A percentile compares a stretch with the other conserved stretches of the same genome.
Evolutionary conservation across 2,329 filamentous ascomycete genomes (phyloP).

Genomic region (Periconia macrospinosa): DNA sequence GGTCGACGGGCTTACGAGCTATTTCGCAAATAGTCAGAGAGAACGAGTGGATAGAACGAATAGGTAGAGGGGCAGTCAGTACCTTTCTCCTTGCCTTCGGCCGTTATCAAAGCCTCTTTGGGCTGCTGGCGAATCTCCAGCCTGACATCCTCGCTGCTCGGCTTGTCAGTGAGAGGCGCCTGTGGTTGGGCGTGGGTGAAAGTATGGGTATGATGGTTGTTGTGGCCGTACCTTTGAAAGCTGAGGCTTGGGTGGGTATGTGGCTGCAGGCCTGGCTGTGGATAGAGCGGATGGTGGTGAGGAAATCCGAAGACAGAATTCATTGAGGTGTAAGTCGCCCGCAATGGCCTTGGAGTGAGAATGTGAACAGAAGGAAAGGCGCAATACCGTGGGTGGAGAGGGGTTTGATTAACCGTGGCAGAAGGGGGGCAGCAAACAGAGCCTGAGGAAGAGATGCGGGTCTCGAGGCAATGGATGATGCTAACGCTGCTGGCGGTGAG

Average conservation of each 20-base stretch:
- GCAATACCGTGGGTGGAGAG: not conserved
- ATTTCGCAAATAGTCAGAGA: slow-evolving; percentile 32
- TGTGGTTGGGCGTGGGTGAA: not conserved
- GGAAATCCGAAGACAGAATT: not conserved
- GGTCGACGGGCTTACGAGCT: slow-evolving; percentile 84
- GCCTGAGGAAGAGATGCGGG: not conserved
- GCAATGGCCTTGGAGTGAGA: not conserved
- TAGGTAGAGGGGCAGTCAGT: slow-evolving; percentile 48
- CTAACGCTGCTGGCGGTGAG: not conserved
- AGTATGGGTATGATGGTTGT: not conserved
- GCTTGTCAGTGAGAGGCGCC: not conserved
- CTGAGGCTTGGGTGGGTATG: not conserved
- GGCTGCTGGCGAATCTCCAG: slow-evolving; percentile 69
- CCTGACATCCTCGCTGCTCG: slow-evolving; percentile 56
- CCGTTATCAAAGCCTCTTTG: slow-evolving; percentile 65
- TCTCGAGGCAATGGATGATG: not conserved
- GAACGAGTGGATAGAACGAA: not conserved
- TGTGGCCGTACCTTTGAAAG: not conserved
- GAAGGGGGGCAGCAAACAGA: not conserved
- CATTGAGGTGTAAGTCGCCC: not conserved
- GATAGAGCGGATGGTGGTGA: not conserved
- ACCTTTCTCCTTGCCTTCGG: slow-evolving; percentile 70
- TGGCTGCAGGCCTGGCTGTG: not conserved
- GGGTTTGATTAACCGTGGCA: not conserved
- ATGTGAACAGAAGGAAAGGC: not conserved